These are phyloP conservation scores for Vitis cinerea DNA, from an alignment of 164 flowering plant genomes.

Conservation along the genomic window DNA sequence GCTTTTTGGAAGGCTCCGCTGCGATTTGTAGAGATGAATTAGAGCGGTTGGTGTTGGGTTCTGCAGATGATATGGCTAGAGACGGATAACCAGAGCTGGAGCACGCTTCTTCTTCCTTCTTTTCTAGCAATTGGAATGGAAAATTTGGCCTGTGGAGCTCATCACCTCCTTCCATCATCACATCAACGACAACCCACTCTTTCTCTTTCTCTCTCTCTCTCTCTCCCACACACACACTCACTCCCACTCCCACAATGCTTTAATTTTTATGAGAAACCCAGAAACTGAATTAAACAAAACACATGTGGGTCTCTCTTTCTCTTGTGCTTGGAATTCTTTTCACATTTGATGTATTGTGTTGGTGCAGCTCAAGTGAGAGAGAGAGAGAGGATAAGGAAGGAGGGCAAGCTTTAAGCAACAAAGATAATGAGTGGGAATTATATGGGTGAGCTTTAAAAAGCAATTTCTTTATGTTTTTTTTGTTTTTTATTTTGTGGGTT, in stretches of 20 bases:
- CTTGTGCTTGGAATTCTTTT: constrained; percentile 9
- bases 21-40: constrained; percentile 12
- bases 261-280: background rate
- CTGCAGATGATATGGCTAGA: constrained; percentile 20
- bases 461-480: constrained; percentile 14
- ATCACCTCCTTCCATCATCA: constrained; percentile 60
- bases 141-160: constrained; percentile 47
- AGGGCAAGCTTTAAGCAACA: constrained; percentile 48
- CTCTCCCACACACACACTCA: background rate
- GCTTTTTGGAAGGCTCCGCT: constrained; percentile 40
- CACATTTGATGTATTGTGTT: constrained; percentile 13
- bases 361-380: constrained; percentile 3
- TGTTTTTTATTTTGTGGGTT: background rate
- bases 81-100: constrained; percentile 34
- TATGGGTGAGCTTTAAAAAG: constrained; percentile 56
- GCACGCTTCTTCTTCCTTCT: constrained; percentile 47
- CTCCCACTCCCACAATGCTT: background rate
- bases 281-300: constrained; percentile 4
- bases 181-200: constrained; percentile 26
- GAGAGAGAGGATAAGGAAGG: constrained; percentile 22
- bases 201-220: background rate
- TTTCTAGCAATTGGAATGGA: constrained; percentile 66
- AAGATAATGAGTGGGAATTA: constrained; percentile 75
- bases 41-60: constrained; percentile 2
- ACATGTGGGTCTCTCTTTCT: constrained; percentile 16